Percentiles rank a stretch among this genome's conserved stretches.
These are phyloP conservation scores for Colletotrichum sansevieriae DNA, from an alignment of 2,329 filamentous ascomycete genomes.

Conservation along the genomic window DNA sequence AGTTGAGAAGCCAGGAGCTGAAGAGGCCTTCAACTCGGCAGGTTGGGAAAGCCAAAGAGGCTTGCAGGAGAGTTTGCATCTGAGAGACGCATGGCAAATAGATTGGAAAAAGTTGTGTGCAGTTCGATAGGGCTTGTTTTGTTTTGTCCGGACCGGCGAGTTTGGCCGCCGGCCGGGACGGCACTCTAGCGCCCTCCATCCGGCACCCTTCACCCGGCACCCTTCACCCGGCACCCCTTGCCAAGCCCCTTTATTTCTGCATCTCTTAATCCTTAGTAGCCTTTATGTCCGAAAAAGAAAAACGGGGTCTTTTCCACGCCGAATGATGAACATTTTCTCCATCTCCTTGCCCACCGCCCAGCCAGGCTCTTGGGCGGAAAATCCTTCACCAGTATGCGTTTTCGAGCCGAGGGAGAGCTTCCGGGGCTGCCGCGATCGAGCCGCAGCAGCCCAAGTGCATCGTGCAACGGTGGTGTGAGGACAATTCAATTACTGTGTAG, in stretches of 20 bases:
- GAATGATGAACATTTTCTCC: too few relatives aligned
- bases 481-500: too few relatives aligned
- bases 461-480: too few relatives aligned
- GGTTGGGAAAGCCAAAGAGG: too few relatives aligned
- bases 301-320: too few relatives aligned
- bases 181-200: conserved; percentile 28
- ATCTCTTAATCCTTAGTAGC: background rate
- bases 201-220: conserved; percentile 12
- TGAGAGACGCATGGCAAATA: too few relatives aligned
- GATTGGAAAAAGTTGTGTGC: background rate
- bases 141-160: background rate
- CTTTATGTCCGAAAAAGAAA: too few relatives aligned
- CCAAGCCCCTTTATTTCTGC: conserved; percentile 25
- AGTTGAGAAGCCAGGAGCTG: background rate
- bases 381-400: background rate
- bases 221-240: conserved; percentile 18
- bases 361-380: background rate
- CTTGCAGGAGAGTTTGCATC: too few relatives aligned
- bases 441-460: too few relatives aligned
- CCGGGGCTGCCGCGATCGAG: background rate
- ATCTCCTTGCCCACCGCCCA: background rate
- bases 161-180: conserved; percentile 16
- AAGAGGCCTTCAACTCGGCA: too few relatives aligned
- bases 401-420: background rate
- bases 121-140: background rate